A percentile compares a stretch with the other conserved stretches of the same genome.
These are phyloP conservation scores for Trypanosoma brucei DNA, from an alignment of 208 protist species.

Conservation along the genomic window DNA sequence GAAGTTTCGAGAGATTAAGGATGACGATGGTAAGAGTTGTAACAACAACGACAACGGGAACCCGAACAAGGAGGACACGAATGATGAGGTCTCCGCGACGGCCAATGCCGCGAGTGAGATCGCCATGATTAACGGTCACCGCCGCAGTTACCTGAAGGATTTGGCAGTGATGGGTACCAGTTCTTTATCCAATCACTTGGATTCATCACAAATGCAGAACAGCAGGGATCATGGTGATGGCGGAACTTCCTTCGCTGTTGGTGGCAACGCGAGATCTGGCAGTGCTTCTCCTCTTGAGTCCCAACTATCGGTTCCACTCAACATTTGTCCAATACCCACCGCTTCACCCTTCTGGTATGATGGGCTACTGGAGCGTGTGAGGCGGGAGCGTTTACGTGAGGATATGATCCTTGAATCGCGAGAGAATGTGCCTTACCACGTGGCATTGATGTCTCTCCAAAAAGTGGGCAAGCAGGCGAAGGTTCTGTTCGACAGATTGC, in stretches of 20 bases:
- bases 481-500: conserved; percentile 13
- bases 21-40: not conserved
- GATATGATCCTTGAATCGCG: conserved; percentile 26
- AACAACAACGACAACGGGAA: not conserved
- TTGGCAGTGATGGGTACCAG: too few species aligned
- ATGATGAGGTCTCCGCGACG: too few species aligned
- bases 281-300: not conserved
- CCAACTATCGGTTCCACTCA: not conserved
- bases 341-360: conserved; percentile 39
- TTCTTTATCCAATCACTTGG: too few species aligned
- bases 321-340: conserved; percentile 5
- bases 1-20: conserved; percentile 1
- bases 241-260: not conserved
- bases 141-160: too few species aligned
- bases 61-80: too few species aligned
- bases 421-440: conserved; percentile 45
- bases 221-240: too few species aligned
- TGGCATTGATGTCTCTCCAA: conserved; percentile 26
- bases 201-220: too few species aligned
- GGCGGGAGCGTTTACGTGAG: conserved; percentile 21
- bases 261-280: not conserved
- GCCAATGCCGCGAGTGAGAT: too few species aligned
- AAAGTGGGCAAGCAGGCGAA: conserved; percentile 24
- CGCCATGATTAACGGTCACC: too few species aligned
- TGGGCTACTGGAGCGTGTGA: conserved; percentile 22